Evolutionary conservation across 1,139 yeast genomes (phyloP).

Genomic region (Pichia norvegensis): DNA sequence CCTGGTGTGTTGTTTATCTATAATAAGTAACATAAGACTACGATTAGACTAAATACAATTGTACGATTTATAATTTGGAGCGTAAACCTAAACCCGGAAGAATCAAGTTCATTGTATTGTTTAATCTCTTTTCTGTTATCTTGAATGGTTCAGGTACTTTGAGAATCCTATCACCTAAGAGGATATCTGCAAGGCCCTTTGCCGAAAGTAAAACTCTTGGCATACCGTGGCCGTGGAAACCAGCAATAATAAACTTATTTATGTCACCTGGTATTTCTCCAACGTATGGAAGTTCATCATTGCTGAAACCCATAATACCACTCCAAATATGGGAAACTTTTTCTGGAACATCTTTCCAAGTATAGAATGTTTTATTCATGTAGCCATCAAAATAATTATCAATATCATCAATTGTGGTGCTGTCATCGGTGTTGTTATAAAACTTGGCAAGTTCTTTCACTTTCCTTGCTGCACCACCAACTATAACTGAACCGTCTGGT

Average conservation of each 20-base stretch:
- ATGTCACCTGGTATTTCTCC: slow-evolving; percentile 28
- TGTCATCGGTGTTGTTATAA: neutral
- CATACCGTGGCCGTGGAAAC: slow-evolving; percentile 44
- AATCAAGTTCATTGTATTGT: neutral
- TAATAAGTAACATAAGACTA: too few species aligned
- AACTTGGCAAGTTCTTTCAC: neutral
- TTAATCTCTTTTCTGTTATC: slow-evolving; percentile 2
- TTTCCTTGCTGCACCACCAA: slow-evolving; percentile 22
- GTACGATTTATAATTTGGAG: neutral
- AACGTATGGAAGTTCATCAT: slow-evolving; percentile 31
- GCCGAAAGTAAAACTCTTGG: slow-evolving; percentile 31
- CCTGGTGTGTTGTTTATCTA: too few species aligned
- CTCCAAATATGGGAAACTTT: slow-evolving; percentile 26
- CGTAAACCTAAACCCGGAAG: neutral
- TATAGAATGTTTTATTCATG: neutral
- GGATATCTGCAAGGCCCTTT: slow-evolving; percentile 20
- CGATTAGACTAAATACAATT: too few species aligned
- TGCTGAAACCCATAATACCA: slow-evolving; percentile 36
- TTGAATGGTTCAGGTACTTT: slow-evolving; percentile 13
- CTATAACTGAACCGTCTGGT: slow-evolving; percentile 24
- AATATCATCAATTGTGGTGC: neutral
- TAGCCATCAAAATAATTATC: neutral
- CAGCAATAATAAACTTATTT: slow-evolving; percentile 32
- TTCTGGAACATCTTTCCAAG: slow-evolving; percentile 12
- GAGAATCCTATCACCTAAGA: slow-evolving; percentile 14